phyloP scores from a whole-genome alignment of 176 grass and related monocot species.

The Bothriochloa decipiens region DNA sequence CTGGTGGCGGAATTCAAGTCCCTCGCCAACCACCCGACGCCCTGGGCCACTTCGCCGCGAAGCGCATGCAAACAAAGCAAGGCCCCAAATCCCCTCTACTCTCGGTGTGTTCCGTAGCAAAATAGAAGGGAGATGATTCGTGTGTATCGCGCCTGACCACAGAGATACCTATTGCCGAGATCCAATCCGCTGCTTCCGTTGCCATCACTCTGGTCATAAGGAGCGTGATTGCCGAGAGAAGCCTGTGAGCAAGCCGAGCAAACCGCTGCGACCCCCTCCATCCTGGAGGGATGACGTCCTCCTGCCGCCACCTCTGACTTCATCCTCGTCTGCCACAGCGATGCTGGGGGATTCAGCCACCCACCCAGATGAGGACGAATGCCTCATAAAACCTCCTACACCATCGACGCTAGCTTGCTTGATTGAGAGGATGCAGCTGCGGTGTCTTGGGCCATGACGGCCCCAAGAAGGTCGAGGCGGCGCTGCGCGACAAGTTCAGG shows the following conservation, averaged over 20 bases:
- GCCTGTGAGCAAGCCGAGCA: not conserved
- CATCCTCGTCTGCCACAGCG: not conserved
- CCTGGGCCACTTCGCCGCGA: too few species aligned
- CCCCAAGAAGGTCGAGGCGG: rapidly evolving
- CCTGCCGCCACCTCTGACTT: rapidly evolving
- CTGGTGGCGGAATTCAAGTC: not conserved
- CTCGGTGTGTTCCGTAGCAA: too few species aligned
- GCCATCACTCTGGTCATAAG: not conserved
- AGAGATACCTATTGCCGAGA: not conserved
- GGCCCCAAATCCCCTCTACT: too few species aligned
- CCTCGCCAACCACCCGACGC: too few species aligned
- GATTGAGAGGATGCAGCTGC: not conserved
- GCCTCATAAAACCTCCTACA: not conserved
- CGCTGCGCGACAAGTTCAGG: not conserved
- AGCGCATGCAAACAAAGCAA: too few species aligned
- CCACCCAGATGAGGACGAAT: not conserved
- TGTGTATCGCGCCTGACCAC: not conserved
- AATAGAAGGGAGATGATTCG: not conserved
- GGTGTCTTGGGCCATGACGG: not conserved
- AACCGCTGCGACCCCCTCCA: not conserved
- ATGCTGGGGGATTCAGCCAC: not conserved
- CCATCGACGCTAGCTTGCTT: not conserved
- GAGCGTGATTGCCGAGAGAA: not conserved
- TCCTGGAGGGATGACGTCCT: not conserved
- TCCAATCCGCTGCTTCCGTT: not conserved